phyloP scores from a whole-genome alignment of 345 rosid species.

The Eucalyptus tenuipes region DNA sequence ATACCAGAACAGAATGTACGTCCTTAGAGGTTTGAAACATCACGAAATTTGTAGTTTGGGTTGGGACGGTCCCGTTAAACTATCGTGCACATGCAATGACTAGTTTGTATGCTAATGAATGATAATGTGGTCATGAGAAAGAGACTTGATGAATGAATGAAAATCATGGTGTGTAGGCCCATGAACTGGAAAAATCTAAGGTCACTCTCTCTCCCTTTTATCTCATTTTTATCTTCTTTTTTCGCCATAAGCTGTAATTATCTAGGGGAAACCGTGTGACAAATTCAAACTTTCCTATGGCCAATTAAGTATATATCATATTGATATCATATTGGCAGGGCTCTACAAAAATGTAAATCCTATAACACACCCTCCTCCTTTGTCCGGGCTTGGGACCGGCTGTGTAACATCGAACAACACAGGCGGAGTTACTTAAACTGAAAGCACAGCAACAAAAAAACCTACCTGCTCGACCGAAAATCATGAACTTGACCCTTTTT shows the following conservation, averaged over 20 bases:
- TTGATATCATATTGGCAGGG: neutral
- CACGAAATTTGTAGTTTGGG: neutral
- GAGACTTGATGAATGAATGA: neutral
- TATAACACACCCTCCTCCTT: constrained; percentile 41
- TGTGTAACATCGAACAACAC: constrained; percentile 21
- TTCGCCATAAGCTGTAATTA: neutral
- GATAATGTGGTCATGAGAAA: neutral
- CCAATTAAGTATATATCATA: neutral
- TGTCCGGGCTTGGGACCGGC: constrained; percentile 73
- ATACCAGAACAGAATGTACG: neutral
- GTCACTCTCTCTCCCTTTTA: neutral
- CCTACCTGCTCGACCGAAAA: neutral
- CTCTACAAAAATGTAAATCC: neutral
- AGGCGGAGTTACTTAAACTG: constrained; percentile 43
- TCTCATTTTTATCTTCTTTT: neutral
- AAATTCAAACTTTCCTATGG: neutral
- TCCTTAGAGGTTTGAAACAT: neutral
- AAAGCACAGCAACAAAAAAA: neutral
- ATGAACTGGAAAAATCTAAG: neutral
- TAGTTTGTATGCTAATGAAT: neutral
- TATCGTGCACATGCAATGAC: neutral
- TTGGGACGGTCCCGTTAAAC: neutral
- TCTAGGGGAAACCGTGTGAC: neutral
- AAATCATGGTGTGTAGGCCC: neutral
- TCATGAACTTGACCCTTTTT: neutral